phyloP scores from a whole-genome alignment of 805 yeast species.

The Tetrapisispora fleetii region DNA sequence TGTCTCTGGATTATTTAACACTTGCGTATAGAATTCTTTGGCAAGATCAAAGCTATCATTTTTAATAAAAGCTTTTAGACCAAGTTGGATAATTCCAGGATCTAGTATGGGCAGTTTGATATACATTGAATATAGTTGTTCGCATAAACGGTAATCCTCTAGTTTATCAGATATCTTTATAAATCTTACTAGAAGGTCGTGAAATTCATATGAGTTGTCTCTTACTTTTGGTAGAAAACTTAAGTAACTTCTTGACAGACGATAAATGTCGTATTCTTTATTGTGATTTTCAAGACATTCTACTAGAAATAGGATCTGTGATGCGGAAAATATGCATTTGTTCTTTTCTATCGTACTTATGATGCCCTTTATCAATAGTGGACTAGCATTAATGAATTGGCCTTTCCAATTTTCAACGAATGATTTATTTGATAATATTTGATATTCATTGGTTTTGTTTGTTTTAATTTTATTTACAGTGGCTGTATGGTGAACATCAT shows the following conservation, averaged over 20 bases:
- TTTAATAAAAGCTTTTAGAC: constrained; percentile 21
- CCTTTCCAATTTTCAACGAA: constrained; percentile 9
- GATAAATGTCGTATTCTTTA: constrained; percentile 14
- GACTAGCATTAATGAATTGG: constrained; percentile 12
- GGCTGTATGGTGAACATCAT: background rate
- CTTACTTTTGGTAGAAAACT: constrained; percentile 3
- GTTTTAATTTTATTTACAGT: background rate
- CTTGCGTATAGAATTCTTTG: constrained; percentile 25
- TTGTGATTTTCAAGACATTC: constrained; percentile 6
- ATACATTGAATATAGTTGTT: constrained; percentile 21
- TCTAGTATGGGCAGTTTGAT: constrained; percentile 17
- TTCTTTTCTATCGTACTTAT: constrained; percentile 4
- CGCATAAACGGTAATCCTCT: constrained; percentile 17
- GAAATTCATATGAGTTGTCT: background rate
- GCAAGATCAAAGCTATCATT: constrained; percentile 22
- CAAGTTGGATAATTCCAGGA: constrained; percentile 15
- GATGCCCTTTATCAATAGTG: constrained; percentile 6
- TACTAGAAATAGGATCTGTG: constrained; percentile 12
- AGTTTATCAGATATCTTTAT: constrained; percentile 13
- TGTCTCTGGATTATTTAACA: constrained; percentile 21
- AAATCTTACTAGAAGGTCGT: constrained; percentile 11
- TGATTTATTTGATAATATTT: background rate
- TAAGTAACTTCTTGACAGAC: constrained; percentile 10
- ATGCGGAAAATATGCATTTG: constrained; percentile 9
- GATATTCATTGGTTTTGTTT: background rate